phyloP scores from a whole-genome alignment of 192 early-diverging fungal species.

The Linnemannia elongata region DNA sequence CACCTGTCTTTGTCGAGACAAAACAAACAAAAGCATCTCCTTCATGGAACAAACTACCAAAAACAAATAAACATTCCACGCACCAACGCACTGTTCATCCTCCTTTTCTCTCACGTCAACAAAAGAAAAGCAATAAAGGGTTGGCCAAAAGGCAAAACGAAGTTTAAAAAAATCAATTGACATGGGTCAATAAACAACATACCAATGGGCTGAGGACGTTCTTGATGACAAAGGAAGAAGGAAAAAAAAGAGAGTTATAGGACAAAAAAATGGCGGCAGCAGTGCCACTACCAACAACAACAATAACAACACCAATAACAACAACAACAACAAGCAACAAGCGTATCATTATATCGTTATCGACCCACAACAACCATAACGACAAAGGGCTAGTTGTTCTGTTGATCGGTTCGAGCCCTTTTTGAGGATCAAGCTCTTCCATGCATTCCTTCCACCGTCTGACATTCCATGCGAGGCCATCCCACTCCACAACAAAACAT shows the following conservation, averaged over 20 bases:
- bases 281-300: not conserved
- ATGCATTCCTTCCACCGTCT: not conserved
- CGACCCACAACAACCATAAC: not conserved
- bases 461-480: not conserved
- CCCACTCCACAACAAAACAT: not conserved
- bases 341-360: conserved; percentile 1
- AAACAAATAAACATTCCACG: conserved; percentile 1
- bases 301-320: not conserved
- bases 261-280: not conserved
- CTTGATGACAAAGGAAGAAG: not conserved
- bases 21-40: not conserved
- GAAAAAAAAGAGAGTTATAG: not conserved
- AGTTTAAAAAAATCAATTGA: not conserved
- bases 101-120: not conserved
- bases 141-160: not conserved
- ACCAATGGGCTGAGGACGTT: not conserved
- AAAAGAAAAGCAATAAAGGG: not conserved
- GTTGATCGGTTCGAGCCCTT: not conserved
- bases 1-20: not conserved
- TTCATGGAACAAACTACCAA: not conserved
- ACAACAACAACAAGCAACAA: not conserved
- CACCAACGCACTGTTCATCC: not conserved
- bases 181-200: too few relatives aligned
- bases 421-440: not conserved
- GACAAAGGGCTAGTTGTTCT: not conserved